Percentiles rank a stretch among this genome's conserved stretches.
phyloP scores from a whole-genome alignment of 805 yeast genomes.

The Candida ponderosae region DNA sequence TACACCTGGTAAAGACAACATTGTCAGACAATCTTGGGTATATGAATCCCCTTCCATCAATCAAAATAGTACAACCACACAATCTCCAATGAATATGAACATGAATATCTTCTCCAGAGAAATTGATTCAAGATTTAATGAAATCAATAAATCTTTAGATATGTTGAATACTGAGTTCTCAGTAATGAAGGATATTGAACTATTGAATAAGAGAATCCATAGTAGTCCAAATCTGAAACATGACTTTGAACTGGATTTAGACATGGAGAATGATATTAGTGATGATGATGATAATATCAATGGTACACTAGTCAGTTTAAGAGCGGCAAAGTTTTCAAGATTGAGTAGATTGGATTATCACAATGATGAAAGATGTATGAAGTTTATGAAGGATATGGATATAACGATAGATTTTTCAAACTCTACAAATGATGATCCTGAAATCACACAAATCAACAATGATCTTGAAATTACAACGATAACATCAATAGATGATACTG shows the following conservation, averaged over 20 bases:
- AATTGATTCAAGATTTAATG: neutral
- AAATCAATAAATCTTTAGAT: neutral
- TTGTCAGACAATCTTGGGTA: slow-evolving; percentile 18
- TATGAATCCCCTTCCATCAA: slow-evolving; percentile 11
- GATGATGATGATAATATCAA: slow-evolving; percentile 6
- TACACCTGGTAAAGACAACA: slow-evolving; percentile 14
- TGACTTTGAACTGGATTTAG: too few relatives aligned
- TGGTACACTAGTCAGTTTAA: slow-evolving; percentile 10
- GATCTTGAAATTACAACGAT: too few relatives aligned
- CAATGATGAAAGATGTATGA: slow-evolving; percentile 1
- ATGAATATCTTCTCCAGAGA: slow-evolving; percentile 4
- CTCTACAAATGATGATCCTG: neutral
- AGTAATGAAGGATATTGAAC: neutral
- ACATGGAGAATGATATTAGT: slow-evolving; percentile 2
- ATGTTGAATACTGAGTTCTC: neutral
- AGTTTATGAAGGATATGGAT: neutral
- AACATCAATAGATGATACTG: too few relatives aligned
- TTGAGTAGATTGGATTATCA: slow-evolving; percentile 7
- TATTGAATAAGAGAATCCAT: neutral
- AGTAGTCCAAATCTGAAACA: neutral
- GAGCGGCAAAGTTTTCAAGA: slow-evolving; percentile 14
- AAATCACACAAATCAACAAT: too few relatives aligned
- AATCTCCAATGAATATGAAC: neutral
- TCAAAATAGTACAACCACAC: neutral
- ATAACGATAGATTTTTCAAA: neutral